Base-by-base conservation (phyloP, 1,139 yeast species). In the Geotrichum australiense region DNA sequence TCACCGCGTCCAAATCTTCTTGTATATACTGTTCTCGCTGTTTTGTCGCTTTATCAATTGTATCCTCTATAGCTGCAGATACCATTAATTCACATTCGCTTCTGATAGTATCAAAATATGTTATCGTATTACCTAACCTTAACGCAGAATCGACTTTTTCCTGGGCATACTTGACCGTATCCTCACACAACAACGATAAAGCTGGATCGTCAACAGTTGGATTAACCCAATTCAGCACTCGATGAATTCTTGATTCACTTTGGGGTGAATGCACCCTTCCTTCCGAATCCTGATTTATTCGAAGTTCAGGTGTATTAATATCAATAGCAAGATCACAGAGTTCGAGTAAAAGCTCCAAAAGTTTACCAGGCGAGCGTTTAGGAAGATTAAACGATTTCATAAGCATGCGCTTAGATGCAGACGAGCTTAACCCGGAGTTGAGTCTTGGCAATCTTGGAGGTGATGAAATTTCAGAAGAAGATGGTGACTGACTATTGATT, bases 21-120 rank as follows among this genome's bases (percentile, higher is more conserved):
- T 26, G 35, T 34, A 29, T 26, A 18, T 20, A 23, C 21, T 47
- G 47, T 7, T 47, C 52, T 27, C 53, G 50, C 20, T 49, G 73
- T 27, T 69, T 74, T 38, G 66, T 64, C 7, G 73, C 76, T 55
- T 63, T 73, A 20, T 64, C 62, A 10, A 85, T 73, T 0, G 94
- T 80, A 32, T 76, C 77, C 18, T 73, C 68, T 3, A 91, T 85
- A 0, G 84, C 70, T 33, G 68, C 64, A 29, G 84, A 64, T 2
- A 89, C 94, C 55, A 79, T 67, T 15, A 63, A 69, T 55, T 89
- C 95, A 6, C 89, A 86, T 59, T 91, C 96, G 35, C 72, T 74
- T 48, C 86, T 83, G 36, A 91, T 76, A 53, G 79, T 79, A 49
- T 82, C 82, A n/a, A 85, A 77, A 56, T 83, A 87, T 46, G 81